phyloP scores from a whole-genome alignment of 176 grass and related monocot genomes.

The Triticum aestivum region IWGSC_CS_RefSeq_v2.1 NC_057810.1:187324727-187325226 shows the following conservation, averaged over 20 bases:
- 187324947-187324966: neutral
- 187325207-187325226: neutral
- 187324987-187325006: too few species aligned
- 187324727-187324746: slow-evolving; percentile 5
- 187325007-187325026: too few species aligned
- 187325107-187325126: neutral
- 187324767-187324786: neutral
- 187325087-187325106: neutral
- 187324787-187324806: slow-evolving; percentile 12
- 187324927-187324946: neutral
- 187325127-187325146: neutral
- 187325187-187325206: neutral
- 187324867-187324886: slow-evolving; percentile 2
- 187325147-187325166: slow-evolving; percentile 10
- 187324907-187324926: neutral
- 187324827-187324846: slow-evolving; percentile 21
- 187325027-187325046: neutral
- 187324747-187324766: slow-evolving; percentile 11
- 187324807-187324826: neutral
- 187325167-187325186: slow-evolving; percentile 16
- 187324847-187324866: neutral
- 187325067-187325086: neutral
- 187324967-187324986: too few species aligned
- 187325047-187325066: neutral
- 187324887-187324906: slow-evolving; percentile 1